These are phyloP conservation scores for Smittium culicis DNA, from an alignment of 371 early-diverging fungal species.

Conservation along the genomic window DNA sequence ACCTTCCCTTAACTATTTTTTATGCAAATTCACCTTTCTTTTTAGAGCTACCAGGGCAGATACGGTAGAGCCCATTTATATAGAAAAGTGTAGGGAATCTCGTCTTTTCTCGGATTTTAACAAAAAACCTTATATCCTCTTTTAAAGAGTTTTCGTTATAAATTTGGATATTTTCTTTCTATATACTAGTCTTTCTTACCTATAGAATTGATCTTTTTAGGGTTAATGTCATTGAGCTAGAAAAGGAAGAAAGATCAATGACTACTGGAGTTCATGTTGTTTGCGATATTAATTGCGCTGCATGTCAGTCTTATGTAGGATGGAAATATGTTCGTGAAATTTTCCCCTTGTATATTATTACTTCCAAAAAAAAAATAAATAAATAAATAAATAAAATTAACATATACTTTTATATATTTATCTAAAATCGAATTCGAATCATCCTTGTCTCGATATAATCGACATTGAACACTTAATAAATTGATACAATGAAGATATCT, in stretches of 20 bases:
- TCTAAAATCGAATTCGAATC: neutral
- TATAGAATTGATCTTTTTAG: conserved; percentile 6
- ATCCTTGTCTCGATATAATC: neutral
- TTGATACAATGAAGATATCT: neutral
- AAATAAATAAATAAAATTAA: neutral
- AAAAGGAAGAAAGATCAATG: conserved; percentile 35
- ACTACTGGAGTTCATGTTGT: conserved; percentile 47
- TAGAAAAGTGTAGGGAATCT: conserved; percentile 16
- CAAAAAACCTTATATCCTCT: too few species aligned
- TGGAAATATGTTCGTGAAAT: conserved; percentile 36
- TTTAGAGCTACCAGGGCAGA: conserved; percentile 40
- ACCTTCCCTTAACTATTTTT: neutral
- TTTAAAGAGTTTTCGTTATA: too few species aligned
- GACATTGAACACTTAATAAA: conserved; percentile 17
- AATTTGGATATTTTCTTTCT: too few species aligned
- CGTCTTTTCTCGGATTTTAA: neutral
- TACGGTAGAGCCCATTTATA: conserved; percentile 41
- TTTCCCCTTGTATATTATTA: neutral
- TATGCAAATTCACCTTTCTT: neutral
- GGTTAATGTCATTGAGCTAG: conserved; percentile 35
- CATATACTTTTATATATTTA: neutral
- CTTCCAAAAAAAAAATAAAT: too few species aligned
- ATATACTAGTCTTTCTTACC: too few species aligned
- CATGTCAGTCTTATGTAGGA: conserved; percentile 36
- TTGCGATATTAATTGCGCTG: conserved; percentile 36